phyloP scores from a whole-genome alignment of 2,329 filamentous ascomycete species.

The Clathrospora elynae region DNA sequence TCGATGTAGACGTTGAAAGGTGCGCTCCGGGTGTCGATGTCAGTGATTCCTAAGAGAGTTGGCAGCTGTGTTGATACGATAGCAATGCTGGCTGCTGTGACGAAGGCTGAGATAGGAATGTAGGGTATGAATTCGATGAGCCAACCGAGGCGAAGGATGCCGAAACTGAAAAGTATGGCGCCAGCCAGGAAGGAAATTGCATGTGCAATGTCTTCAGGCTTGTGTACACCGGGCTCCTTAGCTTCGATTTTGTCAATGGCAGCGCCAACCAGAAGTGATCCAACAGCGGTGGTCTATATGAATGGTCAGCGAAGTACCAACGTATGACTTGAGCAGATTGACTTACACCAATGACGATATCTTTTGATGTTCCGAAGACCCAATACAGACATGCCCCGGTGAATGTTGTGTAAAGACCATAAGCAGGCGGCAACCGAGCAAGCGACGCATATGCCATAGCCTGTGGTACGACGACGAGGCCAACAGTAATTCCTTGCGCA shows the following conservation, averaged over 20 bases:
- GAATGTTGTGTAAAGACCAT: slow-evolving; percentile 90
- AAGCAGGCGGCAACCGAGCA: slow-evolving; percentile 76
- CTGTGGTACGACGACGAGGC: slow-evolving; percentile 84
- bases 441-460: slow-evolving; percentile 92
- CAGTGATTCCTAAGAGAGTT: slow-evolving; percentile 75
- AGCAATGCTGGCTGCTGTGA: slow-evolving; percentile 92
- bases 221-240: slow-evolving; percentile 61
- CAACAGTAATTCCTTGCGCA: slow-evolving; percentile 62
- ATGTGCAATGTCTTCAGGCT: slow-evolving; percentile 72
- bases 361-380: slow-evolving; percentile 97
- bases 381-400: slow-evolving; percentile 93
- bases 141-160: slow-evolving; percentile 80
- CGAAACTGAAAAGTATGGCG: slow-evolving; percentile 76
- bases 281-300: slow-evolving; percentile 83
- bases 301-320: slow-evolving; percentile 5
- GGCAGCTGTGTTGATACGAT: slow-evolving; percentile 85
- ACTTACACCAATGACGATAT: slow-evolving; percentile 90
- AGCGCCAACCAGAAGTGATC: slow-evolving; percentile 85
- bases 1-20: slow-evolving; percentile 86
- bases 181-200: slow-evolving; percentile 79
- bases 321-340: not conserved
- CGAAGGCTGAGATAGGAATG: slow-evolving; percentile 89
- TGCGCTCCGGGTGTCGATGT: slow-evolving; percentile 73
- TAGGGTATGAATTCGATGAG: slow-evolving; percentile 93
- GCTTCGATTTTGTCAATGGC: slow-evolving; percentile 69